Evolutionary conservation across 169 alveolate genomes (phyloP), one percentile per base, ranked within the genome.

Genomic region (Eimeria tenella): DNA sequence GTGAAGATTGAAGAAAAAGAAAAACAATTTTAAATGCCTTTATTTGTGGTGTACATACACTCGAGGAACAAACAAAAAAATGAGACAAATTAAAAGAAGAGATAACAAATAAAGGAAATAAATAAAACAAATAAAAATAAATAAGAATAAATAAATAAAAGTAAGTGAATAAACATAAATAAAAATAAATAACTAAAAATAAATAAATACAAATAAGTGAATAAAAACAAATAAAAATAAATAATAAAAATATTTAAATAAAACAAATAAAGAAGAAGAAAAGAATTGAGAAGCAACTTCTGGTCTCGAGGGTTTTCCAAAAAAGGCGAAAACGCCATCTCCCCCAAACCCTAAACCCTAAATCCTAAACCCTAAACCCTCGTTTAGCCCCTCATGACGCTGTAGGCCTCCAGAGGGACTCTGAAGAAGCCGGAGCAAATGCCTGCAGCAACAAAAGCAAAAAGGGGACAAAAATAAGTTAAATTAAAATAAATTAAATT

Each of bases 311-410:
- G 42, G 42, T 31, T 31, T 31, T 31, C 42, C 4, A 31, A 31
- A 31, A 31, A 31, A 31, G 42, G 68, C 68, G 68, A 11, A 58
- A 58, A 58, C 68, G 42, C 42, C 42, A 2, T 0, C 42, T 31
- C 68, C 68, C 68, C 68, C 17, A 58, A 58, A 58, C 68, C 68
- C 68, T 58, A 58, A 15, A 15, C 21, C 17, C 17, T 58, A 58
- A 15, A 31, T 2, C 42, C 17, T 58, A 58, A 58, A 58, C 68
- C 68, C 68, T 58, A 58, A 58, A 58, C 68, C 68, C 11, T 58
- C 68, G 31, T 21, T 68, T 68, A 68, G 50, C 77, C 77, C 19
- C 77, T 15, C 50, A 68, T 15, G 50, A 68, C 77, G 77, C 77
- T 68, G 77, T 11, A 21, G 50, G 77, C 77, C 50, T 68, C 50